A percentile compares a stretch with the other conserved stretches of the same genome.
phyloP scores from a whole-genome alignment of 75 land plant species.

The Sequoia sempervirens region DNA sequence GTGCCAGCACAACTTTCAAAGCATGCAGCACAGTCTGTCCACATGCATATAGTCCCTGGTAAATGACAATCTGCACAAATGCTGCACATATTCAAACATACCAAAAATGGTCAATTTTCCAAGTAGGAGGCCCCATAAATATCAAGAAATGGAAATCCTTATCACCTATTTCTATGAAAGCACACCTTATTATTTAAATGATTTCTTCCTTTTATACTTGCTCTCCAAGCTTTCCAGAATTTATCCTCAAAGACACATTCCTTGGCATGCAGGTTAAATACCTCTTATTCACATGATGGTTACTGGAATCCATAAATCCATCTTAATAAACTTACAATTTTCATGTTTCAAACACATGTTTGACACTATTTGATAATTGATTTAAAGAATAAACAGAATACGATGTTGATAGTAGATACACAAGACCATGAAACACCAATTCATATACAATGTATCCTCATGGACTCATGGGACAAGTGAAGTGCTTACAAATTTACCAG shows the following conservation, averaged over 20 bases:
- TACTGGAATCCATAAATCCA: neutral
- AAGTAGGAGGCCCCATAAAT: neutral
- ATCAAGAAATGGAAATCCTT: neutral
- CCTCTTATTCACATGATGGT: neutral
- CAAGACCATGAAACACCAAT: neutral
- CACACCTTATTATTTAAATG: neutral
- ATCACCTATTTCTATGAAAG: neutral
- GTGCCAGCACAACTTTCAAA: conserved; percentile 89
- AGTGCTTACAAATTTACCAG: neutral
- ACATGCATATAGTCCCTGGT: conserved; percentile 95
- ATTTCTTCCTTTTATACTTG: neutral
- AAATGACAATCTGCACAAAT: conserved; percentile 94
- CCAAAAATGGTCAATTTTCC: neutral
- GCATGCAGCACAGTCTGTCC: conserved; percentile 96
- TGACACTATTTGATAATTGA: neutral
- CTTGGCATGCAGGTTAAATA: neutral
- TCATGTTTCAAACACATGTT: neutral
- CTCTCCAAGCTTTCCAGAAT: neutral
- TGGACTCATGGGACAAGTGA: neutral
- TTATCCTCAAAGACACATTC: neutral
- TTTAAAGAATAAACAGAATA: neutral
- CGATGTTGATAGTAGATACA: neutral
- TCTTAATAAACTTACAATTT: neutral
- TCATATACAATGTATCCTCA: neutral
- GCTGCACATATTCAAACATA: conserved; percentile 34